These are phyloP conservation scores for Leucaena leucocephala DNA, from an alignment of 306 rosid genomes.

Conservation along the genomic window DNA sequence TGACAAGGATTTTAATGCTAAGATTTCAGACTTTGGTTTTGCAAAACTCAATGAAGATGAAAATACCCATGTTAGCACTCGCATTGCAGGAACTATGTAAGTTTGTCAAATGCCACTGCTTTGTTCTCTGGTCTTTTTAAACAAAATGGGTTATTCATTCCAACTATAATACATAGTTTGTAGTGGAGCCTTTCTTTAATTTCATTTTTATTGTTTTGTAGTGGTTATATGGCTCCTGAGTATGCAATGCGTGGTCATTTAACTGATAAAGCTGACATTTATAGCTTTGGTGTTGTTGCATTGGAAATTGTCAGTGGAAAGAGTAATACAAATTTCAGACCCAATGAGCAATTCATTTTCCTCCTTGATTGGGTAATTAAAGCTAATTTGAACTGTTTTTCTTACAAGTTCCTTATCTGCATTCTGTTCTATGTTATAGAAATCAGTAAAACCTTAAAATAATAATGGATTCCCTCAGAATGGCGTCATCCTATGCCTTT, in stretches of 20 bases:
- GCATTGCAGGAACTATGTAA: constrained; percentile 14
- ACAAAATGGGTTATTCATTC: not conserved
- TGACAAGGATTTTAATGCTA: constrained; percentile 5
- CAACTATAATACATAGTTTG: not conserved
- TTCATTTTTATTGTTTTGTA: not conserved
- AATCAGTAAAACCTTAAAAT: not conserved
- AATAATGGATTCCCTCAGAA: not conserved
- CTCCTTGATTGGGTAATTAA: constrained; percentile 16
- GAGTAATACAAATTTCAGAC: not conserved
- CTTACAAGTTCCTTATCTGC: not conserved
- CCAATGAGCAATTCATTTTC: not conserved
- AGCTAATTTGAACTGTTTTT: not conserved
- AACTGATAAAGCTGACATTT: constrained; percentile 1
- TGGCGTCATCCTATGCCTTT: not conserved
- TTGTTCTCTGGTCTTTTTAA: not conserved
- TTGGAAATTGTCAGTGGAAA: constrained; percentile 9
- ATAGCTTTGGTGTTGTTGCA: not conserved
- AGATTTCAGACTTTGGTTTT: constrained; percentile 10
- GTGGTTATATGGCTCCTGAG: constrained; percentile 10
- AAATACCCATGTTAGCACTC: not conserved
- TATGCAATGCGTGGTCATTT: not conserved
- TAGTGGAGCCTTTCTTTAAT: not conserved
- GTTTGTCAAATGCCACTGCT: not conserved
- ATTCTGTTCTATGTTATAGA: not conserved
- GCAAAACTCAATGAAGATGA: constrained; percentile 5